Percentiles rank a stretch among this genome's conserved stretches.
phyloP scores from a whole-genome alignment of 2,329 filamentous ascomycete species.

The Colletotrichum sp. region DNA sequence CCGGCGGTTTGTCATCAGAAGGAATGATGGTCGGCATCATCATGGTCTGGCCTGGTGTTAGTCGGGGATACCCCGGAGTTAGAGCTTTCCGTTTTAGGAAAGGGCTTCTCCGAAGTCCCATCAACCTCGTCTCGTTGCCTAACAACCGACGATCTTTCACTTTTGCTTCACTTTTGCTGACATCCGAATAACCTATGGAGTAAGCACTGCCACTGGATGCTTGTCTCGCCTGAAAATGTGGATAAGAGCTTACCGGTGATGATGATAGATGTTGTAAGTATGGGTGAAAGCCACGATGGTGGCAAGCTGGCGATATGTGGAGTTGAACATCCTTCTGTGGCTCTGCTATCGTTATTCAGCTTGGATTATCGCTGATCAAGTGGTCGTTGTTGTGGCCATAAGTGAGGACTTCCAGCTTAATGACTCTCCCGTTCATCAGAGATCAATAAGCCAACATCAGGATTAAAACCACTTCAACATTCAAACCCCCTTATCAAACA shows the following conservation, averaged over 20 bases:
- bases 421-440: not conserved
- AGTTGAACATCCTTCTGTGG: not conserved
- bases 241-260: not conserved
- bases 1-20: not conserved
- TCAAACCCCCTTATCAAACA: not conserved
- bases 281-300: not conserved
- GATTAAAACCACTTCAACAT: not conserved
- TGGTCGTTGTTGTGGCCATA: not conserved
- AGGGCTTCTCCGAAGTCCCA: not conserved
- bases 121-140: not conserved
- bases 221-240: not conserved
- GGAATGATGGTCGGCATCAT: not conserved
- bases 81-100: not conserved
- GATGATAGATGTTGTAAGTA: not conserved
- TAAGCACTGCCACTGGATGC: not conserved
- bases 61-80: constrained; percentile 1
- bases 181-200: not conserved
- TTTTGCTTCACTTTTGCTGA: not conserved
- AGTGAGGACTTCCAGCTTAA: not conserved
- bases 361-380: not conserved
- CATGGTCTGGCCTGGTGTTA: not conserved
- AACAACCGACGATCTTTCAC: not conserved
- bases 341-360: not conserved
- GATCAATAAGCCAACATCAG: not conserved
- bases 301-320: not conserved